These are phyloP conservation scores for Venturiaceae sp. DNA, from an alignment of 2,329 filamentous ascomycete genomes.

Conservation along the genomic window DNA sequence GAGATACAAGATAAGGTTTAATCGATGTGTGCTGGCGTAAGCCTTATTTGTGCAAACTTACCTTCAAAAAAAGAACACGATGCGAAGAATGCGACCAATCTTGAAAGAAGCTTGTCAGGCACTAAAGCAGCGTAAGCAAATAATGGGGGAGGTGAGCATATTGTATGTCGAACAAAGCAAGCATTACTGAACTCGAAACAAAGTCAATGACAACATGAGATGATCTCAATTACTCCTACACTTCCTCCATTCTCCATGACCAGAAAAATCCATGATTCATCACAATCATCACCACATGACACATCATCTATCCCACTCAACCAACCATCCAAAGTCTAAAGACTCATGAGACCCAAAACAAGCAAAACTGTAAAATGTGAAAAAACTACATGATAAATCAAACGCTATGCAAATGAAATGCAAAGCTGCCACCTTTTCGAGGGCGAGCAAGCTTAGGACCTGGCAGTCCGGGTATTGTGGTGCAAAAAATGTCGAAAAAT, in stretches of 20 bases:
- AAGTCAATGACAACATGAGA: neutral
- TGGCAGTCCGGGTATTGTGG: neutral
- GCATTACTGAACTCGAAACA: no score
- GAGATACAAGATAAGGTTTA: no score
- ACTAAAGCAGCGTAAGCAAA: no score
- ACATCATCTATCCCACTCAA: neutral
- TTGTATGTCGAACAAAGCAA: no score
- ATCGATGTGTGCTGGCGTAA: no score
- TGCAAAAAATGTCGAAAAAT: neutral
- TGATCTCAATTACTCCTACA: neutral
- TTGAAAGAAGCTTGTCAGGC: no score
- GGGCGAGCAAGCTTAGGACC: neutral
- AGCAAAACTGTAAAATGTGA: neutral
- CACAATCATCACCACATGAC: neutral
- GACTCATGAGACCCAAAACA: neutral
- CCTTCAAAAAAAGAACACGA: no score
- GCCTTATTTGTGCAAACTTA: no score
- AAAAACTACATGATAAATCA: no score
- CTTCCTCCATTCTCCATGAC: neutral
- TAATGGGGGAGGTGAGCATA: no score
- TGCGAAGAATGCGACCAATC: no score
- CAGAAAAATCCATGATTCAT: neutral
- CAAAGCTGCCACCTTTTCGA: neutral
- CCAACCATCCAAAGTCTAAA: neutral
- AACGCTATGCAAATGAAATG: conserved; percentile 1